Percentiles rank a stretch among this genome's conserved stretches.
phyloP scores from a whole-genome alignment of 768 basidiomycete species.

The Lenzites betulinus region DNA sequence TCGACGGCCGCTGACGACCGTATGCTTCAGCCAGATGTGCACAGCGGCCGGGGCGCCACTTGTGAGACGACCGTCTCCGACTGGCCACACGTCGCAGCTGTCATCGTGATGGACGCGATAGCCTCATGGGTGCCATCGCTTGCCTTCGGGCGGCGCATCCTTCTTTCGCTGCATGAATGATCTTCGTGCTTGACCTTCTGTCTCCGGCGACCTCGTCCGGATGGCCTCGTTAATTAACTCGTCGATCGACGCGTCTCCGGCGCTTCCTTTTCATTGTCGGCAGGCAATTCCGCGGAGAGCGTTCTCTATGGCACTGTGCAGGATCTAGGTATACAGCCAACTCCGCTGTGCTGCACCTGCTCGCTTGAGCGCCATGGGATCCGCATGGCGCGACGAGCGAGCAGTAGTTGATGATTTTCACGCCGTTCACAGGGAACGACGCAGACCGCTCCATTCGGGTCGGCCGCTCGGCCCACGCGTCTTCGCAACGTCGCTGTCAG shows the following conservation, averaged over 20 bases:
- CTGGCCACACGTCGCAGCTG: neutral
- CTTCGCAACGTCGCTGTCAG: constrained; percentile 19
- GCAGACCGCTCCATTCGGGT: constrained; percentile 12
- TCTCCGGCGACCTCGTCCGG: constrained; percentile 6
- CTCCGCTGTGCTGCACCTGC: too few species aligned
- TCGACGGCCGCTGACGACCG: too few species aligned
- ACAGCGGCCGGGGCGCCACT: neutral
- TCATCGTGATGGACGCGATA: constrained; percentile 8
- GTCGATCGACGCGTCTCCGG: constrained; percentile 10
- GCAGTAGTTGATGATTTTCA: neutral
- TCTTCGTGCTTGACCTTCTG: constrained; percentile 13
- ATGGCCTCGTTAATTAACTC: constrained; percentile 4
- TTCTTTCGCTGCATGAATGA: neutral
- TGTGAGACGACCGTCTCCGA: neutral
- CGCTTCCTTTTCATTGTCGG: neutral
- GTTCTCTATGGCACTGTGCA: neutral
- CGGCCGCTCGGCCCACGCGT: constrained; percentile 13
- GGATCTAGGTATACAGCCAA: neutral
- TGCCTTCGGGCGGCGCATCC: neutral
- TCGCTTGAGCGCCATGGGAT: neutral
- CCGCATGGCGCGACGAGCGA: neutral
- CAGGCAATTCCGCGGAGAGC: neutral
- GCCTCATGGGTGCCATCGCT: constrained; percentile 11
- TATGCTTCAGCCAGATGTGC: too few species aligned
- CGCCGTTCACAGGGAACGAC: neutral